Evolutionary conservation across 2,329 filamentous ascomycete genomes (phyloP).

Genomic region (Bipolaris zeicola): DNA sequence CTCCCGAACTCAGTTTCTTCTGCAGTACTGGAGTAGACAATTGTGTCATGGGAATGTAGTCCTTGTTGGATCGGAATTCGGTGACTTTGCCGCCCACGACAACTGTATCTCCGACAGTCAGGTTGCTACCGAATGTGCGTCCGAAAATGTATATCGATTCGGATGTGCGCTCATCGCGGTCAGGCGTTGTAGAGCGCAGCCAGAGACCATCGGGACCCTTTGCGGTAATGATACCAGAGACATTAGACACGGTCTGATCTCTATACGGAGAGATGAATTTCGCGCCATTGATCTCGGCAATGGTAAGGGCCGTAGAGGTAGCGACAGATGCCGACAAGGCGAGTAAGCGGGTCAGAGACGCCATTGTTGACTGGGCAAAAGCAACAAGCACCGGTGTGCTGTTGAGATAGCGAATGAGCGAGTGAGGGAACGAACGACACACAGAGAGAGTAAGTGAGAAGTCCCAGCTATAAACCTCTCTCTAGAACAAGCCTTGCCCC

Average conservation of each 20-base stretch:
- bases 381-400: background rate
- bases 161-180: constrained; percentile 63
- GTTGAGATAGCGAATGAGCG: background rate
- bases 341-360: constrained; percentile 21
- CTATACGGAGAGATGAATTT: constrained; percentile 66
- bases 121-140: constrained; percentile 50
- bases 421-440: background rate
- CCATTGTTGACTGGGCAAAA: constrained; percentile 11
- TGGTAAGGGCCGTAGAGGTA: constrained; percentile 30
- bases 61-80: constrained; percentile 62
- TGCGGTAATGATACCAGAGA: constrained; percentile 69
- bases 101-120: constrained; percentile 66
- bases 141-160: constrained; percentile 71
- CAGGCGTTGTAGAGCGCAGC: constrained; percentile 64
- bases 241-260: constrained; percentile 61
- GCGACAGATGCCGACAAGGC: constrained; percentile 25
- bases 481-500: background rate
- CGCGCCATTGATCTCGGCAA: constrained; percentile 70
- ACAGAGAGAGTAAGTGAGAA: background rate
- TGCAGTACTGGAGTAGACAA: constrained; percentile 62
- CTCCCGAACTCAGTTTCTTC: constrained; percentile 59
- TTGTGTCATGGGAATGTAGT: constrained; percentile 69
- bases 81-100: constrained; percentile 64
- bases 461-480: background rate
- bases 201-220: constrained; percentile 67